Base-by-base conservation (phyloP, 108 stramenopile species). In the Conticribra weissflogii region DNA sequence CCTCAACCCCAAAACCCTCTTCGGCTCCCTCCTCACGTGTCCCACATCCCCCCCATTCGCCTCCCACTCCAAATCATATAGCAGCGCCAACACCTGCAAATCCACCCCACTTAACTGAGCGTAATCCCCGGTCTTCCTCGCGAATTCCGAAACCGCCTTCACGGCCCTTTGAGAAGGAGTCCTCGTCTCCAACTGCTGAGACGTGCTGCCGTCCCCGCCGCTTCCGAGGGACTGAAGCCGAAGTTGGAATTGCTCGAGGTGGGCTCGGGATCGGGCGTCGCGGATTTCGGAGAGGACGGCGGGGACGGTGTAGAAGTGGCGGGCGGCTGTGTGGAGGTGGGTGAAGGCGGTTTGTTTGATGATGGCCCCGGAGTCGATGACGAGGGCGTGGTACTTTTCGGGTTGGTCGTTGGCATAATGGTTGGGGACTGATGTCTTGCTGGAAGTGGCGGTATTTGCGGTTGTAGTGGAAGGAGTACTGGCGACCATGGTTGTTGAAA, bases 91-190 rank as follows among this genome's bases (percentile, higher is more conserved):
- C 0, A 99, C 89, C 60, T 93, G 91, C 55, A 98, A 55, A 85
- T 99, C 98, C 24, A 94, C 90, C 22, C 69, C 64, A 15, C 83
- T 86, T 27, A 99, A 71, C 28, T 81, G 74, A 2, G 76, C 55
- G 80, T 97, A 93, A 84, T 99, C 98, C 17, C 98, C 98, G 12
- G 97, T 98, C 69, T 89, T 86, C 23, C 92, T 68, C 22, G 91
- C 86, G 82, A 99, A 98, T 48, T 85, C 86, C 29, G 83, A 59
- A 23, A 97, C 83, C 12, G 78, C 74, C 5, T 72, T 55, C 1
- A 94, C 59, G 7, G 80, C 82, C 25, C 85, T 72, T 1, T 59
- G 53, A 5, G 85, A 71, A 9, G 96, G 92, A 33, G 83, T 70
- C 32, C 86, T 54, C 0, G 73, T 54, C 34, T 83, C 25, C 52